phyloP scores from a whole-genome alignment of 352 stramenopile genomes.

The Hyphochytrium catenoides region DNA sequence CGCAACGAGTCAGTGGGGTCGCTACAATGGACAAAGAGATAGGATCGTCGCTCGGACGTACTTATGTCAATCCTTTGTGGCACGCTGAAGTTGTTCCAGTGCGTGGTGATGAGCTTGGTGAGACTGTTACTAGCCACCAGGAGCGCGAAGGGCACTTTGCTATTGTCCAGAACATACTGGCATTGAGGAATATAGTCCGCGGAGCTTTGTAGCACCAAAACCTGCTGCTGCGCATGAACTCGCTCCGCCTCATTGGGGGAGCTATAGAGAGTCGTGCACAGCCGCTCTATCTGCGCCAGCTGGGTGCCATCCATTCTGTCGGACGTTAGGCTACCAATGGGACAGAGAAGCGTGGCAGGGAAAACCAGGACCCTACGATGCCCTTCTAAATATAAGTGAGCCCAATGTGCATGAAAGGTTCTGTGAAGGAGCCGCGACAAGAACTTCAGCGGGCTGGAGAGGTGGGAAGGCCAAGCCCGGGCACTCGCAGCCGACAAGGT shows the following conservation, averaged over 20 bases:
- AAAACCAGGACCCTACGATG: too few relatives aligned
- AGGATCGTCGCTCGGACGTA: conserved; percentile 10
- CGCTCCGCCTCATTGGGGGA: conserved; percentile 38
- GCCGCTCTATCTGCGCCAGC: conserved; percentile 39
- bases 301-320: conserved; percentile 38
- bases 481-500: too few relatives aligned
- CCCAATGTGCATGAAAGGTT: too few relatives aligned
- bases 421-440: too few relatives aligned
- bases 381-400: too few relatives aligned
- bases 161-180: conserved; percentile 95
- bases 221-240: conserved; percentile 40
- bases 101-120: conserved; percentile 88
- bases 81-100: conserved; percentile 79
- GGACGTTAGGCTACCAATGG: background rate
- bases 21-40: conserved; percentile 1
- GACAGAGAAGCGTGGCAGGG: too few relatives aligned
- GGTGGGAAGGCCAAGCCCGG: too few relatives aligned
- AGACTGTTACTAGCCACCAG: conserved; percentile 86
- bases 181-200: conserved; percentile 95
- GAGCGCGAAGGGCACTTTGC: conserved; percentile 77
- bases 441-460: too few relatives aligned
- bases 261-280: conserved; percentile 50
- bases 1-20: too few relatives aligned
- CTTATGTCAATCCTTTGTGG: conserved; percentile 75
- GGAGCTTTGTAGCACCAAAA: conserved; percentile 61